Percentiles rank a stretch among this genome's conserved stretches.
Evolutionary conservation across 352 stramenopile genomes (phyloP).

Genomic region (Plasmopara viticola): DNA sequence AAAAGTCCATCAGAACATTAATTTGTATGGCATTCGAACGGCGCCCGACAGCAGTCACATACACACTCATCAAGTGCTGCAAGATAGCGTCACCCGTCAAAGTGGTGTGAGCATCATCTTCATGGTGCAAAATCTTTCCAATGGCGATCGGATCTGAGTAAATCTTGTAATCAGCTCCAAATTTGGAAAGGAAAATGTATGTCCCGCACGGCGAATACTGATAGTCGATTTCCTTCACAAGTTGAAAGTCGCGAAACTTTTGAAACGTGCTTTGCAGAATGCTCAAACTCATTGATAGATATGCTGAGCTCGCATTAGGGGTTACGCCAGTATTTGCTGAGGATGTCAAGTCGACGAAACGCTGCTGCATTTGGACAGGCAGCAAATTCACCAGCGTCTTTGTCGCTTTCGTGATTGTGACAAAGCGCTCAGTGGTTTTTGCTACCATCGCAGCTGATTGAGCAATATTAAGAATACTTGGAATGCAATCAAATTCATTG

Average conservation of each 20-base stretch:
- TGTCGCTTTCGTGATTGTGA: slow-evolving; percentile 78
- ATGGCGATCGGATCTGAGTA: slow-evolving; percentile 40
- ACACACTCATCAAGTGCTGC: slow-evolving; percentile 82
- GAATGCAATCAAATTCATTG: slow-evolving; percentile 85
- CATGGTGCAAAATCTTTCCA: slow-evolving; percentile 32
- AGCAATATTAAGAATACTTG: slow-evolving; percentile 74
- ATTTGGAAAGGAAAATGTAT: slow-evolving; percentile 75
- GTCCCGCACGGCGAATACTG: slow-evolving; percentile 70
- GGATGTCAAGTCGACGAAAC: slow-evolving; percentile 37
- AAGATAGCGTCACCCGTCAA: slow-evolving; percentile 72
- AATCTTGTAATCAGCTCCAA: slow-evolving; percentile 41
- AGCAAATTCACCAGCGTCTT: slow-evolving; percentile 67
- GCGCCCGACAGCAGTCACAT: slow-evolving; percentile 59
- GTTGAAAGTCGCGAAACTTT: slow-evolving; percentile 67
- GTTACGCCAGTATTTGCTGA: slow-evolving; percentile 22
- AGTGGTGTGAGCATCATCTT: slow-evolving; percentile 41
- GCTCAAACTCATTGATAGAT: slow-evolving; percentile 71
- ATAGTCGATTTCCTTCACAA: slow-evolving; percentile 72
- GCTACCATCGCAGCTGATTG: slow-evolving; percentile 68
- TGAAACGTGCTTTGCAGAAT: slow-evolving; percentile 80
- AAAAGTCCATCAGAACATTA: slow-evolving; percentile 80
- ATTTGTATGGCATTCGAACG: slow-evolving; percentile 77
- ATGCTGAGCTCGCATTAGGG: slow-evolving; percentile 51
- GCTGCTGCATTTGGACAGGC: slow-evolving; percentile 64
- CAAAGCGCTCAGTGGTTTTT: slow-evolving; percentile 71